Percentiles rank a stretch among this genome's conserved stretches.
phyloP scores from a whole-genome alignment of 2,329 filamentous ascomycete genomes.

The Apiospora malaysiana region DNA sequence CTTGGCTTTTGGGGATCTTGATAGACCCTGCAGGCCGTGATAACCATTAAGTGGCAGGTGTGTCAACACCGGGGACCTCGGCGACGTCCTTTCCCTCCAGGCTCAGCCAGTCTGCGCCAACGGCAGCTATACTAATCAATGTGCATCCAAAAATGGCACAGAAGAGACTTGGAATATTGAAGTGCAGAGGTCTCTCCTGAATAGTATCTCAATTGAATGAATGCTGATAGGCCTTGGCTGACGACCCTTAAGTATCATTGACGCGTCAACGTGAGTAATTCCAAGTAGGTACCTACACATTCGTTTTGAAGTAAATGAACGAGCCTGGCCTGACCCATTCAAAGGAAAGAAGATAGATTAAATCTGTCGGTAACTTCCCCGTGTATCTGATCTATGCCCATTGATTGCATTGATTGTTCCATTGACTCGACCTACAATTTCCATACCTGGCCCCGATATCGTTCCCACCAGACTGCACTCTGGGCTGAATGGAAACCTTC shows the following conservation, averaged over 20 bases:
- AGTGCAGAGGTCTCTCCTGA: no score
- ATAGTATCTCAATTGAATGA: no score
- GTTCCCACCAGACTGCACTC: background rate
- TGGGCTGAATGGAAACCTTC: background rate
- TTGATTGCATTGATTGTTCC: background rate
- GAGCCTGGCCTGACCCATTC: background rate
- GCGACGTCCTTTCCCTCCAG: no score
- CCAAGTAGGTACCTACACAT: background rate
- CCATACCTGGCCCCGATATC: background rate
- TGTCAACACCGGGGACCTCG: no score
- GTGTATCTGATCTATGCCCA: background rate
- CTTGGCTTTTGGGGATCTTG: no score
- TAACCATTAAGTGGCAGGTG: no score
- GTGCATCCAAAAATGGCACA: no score
- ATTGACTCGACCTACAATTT: background rate
- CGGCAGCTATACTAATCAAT: no score
- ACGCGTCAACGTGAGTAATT: background rate
- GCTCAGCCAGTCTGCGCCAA: no score
- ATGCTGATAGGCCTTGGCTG: background rate
- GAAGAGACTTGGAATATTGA: no score
- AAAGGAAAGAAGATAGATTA: background rate
- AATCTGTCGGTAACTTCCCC: background rate
- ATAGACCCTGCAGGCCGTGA: no score
- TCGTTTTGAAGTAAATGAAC: background rate
- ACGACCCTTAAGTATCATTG: background rate